These are phyloP conservation scores for Fusarium sororula DNA, from an alignment of 2,329 filamentous ascomycete species.

Conservation along the genomic window DNA sequence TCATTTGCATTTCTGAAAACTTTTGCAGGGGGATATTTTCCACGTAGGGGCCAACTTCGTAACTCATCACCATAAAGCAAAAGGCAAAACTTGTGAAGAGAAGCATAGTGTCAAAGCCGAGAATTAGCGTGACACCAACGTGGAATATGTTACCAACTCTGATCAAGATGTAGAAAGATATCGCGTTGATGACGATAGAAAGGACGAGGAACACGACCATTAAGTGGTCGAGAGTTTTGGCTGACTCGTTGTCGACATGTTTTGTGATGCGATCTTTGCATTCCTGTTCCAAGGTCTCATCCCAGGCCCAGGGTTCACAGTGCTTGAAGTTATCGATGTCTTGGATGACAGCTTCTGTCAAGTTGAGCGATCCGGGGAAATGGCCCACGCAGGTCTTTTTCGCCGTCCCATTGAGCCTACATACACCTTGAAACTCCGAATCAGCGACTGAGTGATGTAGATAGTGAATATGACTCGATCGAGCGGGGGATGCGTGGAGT, in stretches of 20 bases:
- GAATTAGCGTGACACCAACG: not conserved
- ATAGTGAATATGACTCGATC: no score
- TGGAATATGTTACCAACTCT: not conserved
- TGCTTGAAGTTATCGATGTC: conserved; percentile 4
- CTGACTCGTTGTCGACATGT: conserved; percentile 1
- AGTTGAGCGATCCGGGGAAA: conserved; percentile 30
- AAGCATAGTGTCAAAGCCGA: conserved; percentile 19
- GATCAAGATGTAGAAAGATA: conserved; percentile 12
- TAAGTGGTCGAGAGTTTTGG: conserved; percentile 7
- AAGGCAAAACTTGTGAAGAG: conserved; percentile 28
- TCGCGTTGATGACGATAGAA: conserved; percentile 19
- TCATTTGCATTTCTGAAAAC: conserved; percentile 31
- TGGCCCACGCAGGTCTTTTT: conserved; percentile 9
- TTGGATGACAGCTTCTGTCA: conserved; percentile 21
- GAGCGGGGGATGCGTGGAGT: not conserved
- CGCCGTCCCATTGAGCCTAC: conserved; percentile 6
- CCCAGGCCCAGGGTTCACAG: not conserved
- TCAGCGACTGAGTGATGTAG: not conserved
- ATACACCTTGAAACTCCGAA: not conserved
- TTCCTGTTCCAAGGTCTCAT: not conserved
- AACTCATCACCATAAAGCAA: conserved; percentile 34
- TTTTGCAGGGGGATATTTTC: not conserved
- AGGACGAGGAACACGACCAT: conserved; percentile 25
- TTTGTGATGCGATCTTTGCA: conserved; percentile 22
- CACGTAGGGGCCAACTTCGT: conserved; percentile 29